Conservation (phyloP, 2,329 filamentous ascomycete species). For the Penicillium crustosum region DNA sequence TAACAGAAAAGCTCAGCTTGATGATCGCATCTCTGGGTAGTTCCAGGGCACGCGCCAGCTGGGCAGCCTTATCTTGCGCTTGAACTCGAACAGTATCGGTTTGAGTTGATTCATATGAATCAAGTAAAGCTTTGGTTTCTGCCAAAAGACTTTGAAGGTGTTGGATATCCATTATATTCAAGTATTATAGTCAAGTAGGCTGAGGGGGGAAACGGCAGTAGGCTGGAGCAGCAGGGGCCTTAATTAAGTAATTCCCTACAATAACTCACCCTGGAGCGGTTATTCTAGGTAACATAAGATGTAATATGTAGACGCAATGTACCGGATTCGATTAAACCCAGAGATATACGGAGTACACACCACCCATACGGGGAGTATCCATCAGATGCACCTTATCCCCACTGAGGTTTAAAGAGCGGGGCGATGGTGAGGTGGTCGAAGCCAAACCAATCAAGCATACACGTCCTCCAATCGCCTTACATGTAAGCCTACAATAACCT, state of each 20-base stretch:
- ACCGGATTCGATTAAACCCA: too few species aligned
- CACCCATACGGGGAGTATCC: not conserved
- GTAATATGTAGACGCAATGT: too few species aligned
- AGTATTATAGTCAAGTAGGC: not conserved
- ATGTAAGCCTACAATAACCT: too few species aligned
- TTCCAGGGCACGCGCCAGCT: slow-evolving; percentile 21
- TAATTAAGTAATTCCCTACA: too few species aligned
- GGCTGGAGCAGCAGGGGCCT: not conserved
- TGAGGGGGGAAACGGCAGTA: not conserved
- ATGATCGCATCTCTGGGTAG: slow-evolving; percentile 21
- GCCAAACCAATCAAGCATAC: not conserved
- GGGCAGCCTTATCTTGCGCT: slow-evolving; percentile 16
- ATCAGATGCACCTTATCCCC: not conserved
- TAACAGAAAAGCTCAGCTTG: slow-evolving; percentile 21
- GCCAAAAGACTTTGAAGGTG: slow-evolving; percentile 10
- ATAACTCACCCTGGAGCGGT: too few species aligned
- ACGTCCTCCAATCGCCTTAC: not conserved
- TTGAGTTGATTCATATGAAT: slow-evolving; percentile 11
- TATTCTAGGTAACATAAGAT: too few species aligned
- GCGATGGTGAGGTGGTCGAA: not conserved
- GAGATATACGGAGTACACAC: not conserved
- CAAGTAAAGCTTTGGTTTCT: slow-evolving; percentile 8
- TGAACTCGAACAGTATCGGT: slow-evolving; percentile 13
- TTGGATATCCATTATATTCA: slow-evolving; percentile 10
- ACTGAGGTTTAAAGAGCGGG: not conserved